Evolutionary conservation across 805 yeast genomes (phyloP).

Genomic region (Wickerhamiella galacta): DNA sequence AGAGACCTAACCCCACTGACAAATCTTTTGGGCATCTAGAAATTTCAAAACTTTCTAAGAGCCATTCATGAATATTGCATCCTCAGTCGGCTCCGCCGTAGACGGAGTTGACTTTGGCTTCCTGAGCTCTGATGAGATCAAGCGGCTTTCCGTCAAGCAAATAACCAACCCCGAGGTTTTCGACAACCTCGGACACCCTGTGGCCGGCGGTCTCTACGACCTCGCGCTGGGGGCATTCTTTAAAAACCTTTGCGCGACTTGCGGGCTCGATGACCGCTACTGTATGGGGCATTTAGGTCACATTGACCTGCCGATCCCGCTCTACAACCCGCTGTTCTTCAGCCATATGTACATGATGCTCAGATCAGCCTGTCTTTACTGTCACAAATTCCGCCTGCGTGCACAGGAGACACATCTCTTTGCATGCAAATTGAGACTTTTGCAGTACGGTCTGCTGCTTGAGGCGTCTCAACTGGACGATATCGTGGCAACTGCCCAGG

Average conservation of each 20-base stretch:
- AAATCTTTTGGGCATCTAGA: no score
- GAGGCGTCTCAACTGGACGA: constrained; percentile 64
- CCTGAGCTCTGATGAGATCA: constrained; percentile 63
- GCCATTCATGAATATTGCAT: constrained; percentile 92
- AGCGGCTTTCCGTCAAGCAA: constrained; percentile 82
- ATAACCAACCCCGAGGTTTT: constrained; percentile 90
- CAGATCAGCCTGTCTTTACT: constrained; percentile 73
- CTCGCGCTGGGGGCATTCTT: constrained; percentile 89
- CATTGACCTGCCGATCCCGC: constrained; percentile 89
- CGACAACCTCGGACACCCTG: constrained; percentile 91
- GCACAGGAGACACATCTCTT: constrained; percentile 54
- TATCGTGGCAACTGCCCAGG: constrained; percentile 23
- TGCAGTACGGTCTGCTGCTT: constrained; percentile 76
- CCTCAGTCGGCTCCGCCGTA: constrained; percentile 91
- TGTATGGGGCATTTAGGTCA: constrained; percentile 99
- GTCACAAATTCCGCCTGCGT: constrained; percentile 69
- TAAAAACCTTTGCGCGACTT: constrained; percentile 77
- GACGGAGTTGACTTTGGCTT: constrained; percentile 84
- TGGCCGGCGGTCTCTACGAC: constrained; percentile 85
- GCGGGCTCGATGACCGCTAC: constrained; percentile 84
- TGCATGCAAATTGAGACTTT: constrained; percentile 59
- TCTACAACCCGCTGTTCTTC: constrained; percentile 88
- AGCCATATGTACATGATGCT: constrained; percentile 73
- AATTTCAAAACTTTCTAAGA: no score
- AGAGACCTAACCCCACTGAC: no score